Evolutionary conservation across 306 rosid species (phyloP).

Genomic region (Vigna unguiculata): DNA sequence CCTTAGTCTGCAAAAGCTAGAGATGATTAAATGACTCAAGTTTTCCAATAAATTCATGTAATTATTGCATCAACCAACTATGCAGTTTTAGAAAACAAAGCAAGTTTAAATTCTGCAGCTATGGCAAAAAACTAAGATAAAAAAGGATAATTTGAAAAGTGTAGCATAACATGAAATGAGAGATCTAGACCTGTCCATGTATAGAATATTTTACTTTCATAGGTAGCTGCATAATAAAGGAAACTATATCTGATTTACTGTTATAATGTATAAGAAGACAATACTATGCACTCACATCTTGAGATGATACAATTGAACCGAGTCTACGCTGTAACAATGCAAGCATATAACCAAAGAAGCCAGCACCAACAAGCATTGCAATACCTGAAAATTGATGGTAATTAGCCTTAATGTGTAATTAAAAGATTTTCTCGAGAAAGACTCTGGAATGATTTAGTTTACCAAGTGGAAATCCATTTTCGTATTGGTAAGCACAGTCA

Average conservation of each 20-base stretch:
- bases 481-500: conserved; percentile 96
- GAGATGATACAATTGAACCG: conserved; percentile 68
- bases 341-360: conserved; percentile 91
- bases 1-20: conserved; percentile 61
- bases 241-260: conserved; percentile 11
- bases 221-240: too few species aligned
- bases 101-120: conserved; percentile 8
- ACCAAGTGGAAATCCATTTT: conserved; percentile 91
- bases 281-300: conserved; percentile 61
- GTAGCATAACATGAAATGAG: conserved; percentile 25
- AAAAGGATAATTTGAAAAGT: conserved; percentile 1
- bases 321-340: conserved; percentile 87
- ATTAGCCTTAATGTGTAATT: conserved; percentile 33
- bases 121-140: background rate
- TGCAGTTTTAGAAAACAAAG: background rate
- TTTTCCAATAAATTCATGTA: conserved; percentile 4
- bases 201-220: too few species aligned
- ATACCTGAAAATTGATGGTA: conserved; percentile 62
- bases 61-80: conserved; percentile 1
- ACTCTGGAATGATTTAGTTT: conserved; percentile 37
- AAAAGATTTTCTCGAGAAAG: background rate
- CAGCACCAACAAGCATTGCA: conserved; percentile 82
- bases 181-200: too few species aligned
- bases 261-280: conserved; percentile 35
- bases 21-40: conserved; percentile 18